Evolutionary conservation across 2,329 filamentous ascomycete genomes (phyloP), one percentile per base, ranked within the genome.

Genomic region (Camillea tinctor): DNA sequence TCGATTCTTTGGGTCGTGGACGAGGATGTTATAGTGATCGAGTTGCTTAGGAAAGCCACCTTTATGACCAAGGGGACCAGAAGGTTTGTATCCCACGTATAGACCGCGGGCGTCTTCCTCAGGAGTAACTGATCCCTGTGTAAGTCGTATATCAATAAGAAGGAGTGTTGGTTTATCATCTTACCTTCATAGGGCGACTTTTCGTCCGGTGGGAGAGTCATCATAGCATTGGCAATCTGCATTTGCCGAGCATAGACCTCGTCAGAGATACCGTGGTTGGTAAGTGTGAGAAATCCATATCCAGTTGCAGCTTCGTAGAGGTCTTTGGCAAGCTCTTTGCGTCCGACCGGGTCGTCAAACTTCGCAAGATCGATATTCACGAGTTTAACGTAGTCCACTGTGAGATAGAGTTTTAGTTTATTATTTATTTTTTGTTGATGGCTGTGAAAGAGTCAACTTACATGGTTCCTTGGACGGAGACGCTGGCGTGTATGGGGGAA

Each of bases 381-480:
- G 13, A 72, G 65, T 15, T 71, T 64, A 50, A 70, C 66, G 62
- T 70, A 72, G 56, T 72, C 69, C 59, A 48, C 63, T 59, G 13
- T 7, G 13, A 11, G 26, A 9, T 30, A 9, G 8, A 7, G 26
- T 30, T 7, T 30, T 30, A 30, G 26, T 30, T 7, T 7, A 30
- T 11, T 11, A 30, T 30, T 11, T 9, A 30, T 9, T 11, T 2
- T 11, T 11, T 2, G 26, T 9, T 8, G 3, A n/a, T 78, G 50
- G 80, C 80, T 61, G 77, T 77, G 1, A 76, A 80, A 54, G 79
- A 77, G 0, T 79, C 79, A 8, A 30, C 67, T 67, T 44, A 78
- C 73, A 9, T 79, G 52, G 52, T 49, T 59, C 57, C 53, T 59
- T 55, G 24, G 57, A 40, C 51, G 57, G 52, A 21, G 52, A 20